Conservation (phyloP, 2,329 filamentous ascomycete species). For the Podosphaera fusca region DNA sequence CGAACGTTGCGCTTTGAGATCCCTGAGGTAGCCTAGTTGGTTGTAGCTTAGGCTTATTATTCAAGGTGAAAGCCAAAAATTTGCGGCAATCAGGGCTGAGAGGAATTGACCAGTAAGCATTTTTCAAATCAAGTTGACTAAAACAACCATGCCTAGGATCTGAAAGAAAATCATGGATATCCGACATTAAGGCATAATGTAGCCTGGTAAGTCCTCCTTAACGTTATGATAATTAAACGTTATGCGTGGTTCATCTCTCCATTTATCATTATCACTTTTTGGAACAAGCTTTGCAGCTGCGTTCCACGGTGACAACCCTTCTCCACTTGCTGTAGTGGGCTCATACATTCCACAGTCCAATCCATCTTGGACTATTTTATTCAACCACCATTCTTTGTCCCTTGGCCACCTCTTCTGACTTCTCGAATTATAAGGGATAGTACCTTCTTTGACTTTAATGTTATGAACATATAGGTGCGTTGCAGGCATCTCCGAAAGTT, state of each 20-base stretch:
- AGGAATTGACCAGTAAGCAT: neutral
- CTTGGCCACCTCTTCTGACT: neutral
- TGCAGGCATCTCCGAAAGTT: neutral
- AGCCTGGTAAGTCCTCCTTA: neutral
- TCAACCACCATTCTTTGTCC: neutral
- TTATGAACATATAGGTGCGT: neutral
- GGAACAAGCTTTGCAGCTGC: neutral
- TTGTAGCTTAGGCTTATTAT: neutral
- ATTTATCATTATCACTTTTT: neutral
- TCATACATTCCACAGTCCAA: neutral
- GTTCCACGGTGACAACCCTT: neutral
- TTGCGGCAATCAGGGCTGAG: neutral
- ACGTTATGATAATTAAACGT: neutral
- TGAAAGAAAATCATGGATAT: neutral
- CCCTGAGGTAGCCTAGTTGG: neutral
- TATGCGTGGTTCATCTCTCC: neutral
- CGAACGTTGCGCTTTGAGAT: neutral
- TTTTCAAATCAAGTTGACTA: neutral
- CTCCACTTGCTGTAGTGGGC: neutral
- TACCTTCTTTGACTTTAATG: neutral
- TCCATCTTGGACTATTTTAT: neutral
- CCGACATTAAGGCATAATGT: constrained; percentile 1
- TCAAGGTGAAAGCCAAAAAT: neutral
- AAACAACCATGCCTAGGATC: neutral
- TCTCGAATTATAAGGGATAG: neutral